Percentiles rank a stretch among this genome's conserved stretches.
Evolutionary conservation across 1,139 yeast species (phyloP).

Genomic region (Candida sanyaensis): DNA sequence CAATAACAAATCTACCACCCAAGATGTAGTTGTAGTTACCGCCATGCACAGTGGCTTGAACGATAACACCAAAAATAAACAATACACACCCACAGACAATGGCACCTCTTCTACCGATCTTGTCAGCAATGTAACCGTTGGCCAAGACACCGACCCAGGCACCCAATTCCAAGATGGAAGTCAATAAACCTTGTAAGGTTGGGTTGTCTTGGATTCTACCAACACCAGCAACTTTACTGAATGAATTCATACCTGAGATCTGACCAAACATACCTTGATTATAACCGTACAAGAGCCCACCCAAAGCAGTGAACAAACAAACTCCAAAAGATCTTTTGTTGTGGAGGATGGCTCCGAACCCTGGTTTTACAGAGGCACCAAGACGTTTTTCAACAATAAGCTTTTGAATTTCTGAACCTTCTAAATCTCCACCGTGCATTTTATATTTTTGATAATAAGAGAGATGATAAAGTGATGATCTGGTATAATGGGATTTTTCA

Average conservation of each 20-base stretch:
- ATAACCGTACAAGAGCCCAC: slow-evolving; percentile 56
- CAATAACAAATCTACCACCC: slow-evolving; percentile 27
- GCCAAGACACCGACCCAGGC: slow-evolving; percentile 25
- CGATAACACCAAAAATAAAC: slow-evolving; percentile 33
- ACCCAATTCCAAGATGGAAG: slow-evolving; percentile 23
- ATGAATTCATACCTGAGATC: slow-evolving; percentile 48
- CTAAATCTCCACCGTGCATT: slow-evolving; percentile 11
- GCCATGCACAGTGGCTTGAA: slow-evolving; percentile 29
- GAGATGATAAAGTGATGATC: not conserved
- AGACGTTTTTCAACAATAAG: slow-evolving; percentile 13
- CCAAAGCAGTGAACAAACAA: slow-evolving; percentile 22
- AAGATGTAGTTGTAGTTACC: slow-evolving; percentile 18
- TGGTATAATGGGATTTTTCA: too few species aligned
- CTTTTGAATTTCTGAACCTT: slow-evolving; percentile 11
- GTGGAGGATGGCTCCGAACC: slow-evolving; percentile 9
- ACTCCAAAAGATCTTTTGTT: slow-evolving; percentile 14
- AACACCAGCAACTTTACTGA: slow-evolving; percentile 18
- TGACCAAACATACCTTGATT: slow-evolving; percentile 80
- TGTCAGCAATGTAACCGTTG: slow-evolving; percentile 24
- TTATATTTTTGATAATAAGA: not conserved
- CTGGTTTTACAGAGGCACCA: slow-evolving; percentile 9
- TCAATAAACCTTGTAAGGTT: slow-evolving; percentile 25
- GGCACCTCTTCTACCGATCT: slow-evolving; percentile 33
- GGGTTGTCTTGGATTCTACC: slow-evolving; percentile 21
- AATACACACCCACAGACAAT: slow-evolving; percentile 27